Evolutionary conservation across 2,329 filamentous ascomycete species (phyloP).

Genomic region (Monosporascus sp.): DNA sequence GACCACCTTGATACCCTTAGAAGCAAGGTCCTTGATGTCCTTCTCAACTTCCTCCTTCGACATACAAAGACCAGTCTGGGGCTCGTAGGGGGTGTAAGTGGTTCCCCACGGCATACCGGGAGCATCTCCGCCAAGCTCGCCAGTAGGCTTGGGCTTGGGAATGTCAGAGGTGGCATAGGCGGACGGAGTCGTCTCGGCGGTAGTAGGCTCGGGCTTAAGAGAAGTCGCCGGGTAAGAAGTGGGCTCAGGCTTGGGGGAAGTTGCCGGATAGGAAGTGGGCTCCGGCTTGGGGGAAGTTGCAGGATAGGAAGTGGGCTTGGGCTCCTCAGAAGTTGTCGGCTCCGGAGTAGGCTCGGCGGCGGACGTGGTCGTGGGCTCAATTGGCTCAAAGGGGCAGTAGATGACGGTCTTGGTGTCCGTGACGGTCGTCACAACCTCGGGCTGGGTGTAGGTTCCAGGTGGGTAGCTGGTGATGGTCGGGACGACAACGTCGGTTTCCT

Average conservation of each 20-base stretch:
- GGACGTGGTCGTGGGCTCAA: slow-evolving; percentile 24
- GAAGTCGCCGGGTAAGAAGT: slow-evolving; percentile 16
- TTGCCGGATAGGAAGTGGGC: slow-evolving; percentile 19
- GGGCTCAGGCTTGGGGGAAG: slow-evolving; percentile 13
- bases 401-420: slow-evolving; percentile 64
- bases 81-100: slow-evolving; percentile 72
- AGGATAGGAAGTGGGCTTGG: slow-evolving; percentile 18
- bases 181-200: slow-evolving; percentile 20
- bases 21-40: slow-evolving; percentile 59
- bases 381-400: slow-evolving; percentile 58
- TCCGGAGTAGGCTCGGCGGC: slow-evolving; percentile 17
- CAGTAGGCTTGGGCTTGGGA: slow-evolving; percentile 17
- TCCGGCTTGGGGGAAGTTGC: slow-evolving; percentile 2
- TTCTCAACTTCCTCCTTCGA: slow-evolving; percentile 45
- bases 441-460: slow-evolving; percentile 69
- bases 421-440: slow-evolving; percentile 61
- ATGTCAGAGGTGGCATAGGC: slow-evolving; percentile 15
- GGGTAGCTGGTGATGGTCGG: slow-evolving; percentile 59
- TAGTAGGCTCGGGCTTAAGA: slow-evolving; percentile 12
- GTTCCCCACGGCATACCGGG: slow-evolving; percentile 61
- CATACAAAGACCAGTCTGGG: slow-evolving; percentile 60
- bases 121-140: slow-evolving; percentile 31
- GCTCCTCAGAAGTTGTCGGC: slow-evolving; percentile 14
- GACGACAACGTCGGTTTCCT: slow-evolving; percentile 54
- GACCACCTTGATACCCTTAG: slow-evolving; percentile 62